phyloP scores from a whole-genome alignment of 1,284 basidiomycete species.

The Ganoderma meredithae region DNA sequence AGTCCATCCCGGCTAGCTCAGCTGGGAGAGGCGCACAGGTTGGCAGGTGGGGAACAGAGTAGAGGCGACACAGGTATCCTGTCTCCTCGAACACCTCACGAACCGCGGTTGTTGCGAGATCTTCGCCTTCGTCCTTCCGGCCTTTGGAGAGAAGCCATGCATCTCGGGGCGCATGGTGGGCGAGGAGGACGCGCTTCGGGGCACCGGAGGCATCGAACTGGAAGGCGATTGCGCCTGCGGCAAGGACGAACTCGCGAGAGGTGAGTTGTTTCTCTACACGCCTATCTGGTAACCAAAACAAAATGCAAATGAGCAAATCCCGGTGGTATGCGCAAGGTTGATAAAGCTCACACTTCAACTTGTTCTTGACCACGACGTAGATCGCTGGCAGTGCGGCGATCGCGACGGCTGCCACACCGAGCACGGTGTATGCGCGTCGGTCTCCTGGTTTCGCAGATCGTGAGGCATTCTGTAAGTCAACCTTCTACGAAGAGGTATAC shows the following conservation, averaged over 20 bases:
- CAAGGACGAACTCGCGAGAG: constrained; percentile 29
- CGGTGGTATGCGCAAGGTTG: neutral
- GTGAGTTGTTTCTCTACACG: constrained; percentile 22
- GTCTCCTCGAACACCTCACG: constrained; percentile 70
- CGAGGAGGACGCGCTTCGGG: constrained; percentile 26
- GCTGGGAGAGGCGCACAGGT: constrained; percentile 49
- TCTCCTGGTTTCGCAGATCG: neutral
- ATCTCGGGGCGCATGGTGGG: constrained; percentile 32
- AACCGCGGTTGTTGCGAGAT: constrained; percentile 53
- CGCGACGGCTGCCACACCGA: constrained; percentile 11
- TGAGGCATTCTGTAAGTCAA: neutral
- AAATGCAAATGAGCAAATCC: neutral
- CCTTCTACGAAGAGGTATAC: neutral
- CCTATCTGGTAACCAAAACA: neutral
- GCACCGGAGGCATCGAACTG: constrained; percentile 22
- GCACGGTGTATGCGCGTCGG: neutral
- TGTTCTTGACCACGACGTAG: constrained; percentile 4
- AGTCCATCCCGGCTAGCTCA: constrained; percentile 29
- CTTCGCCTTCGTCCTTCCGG: constrained; percentile 63
- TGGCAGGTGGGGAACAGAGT: constrained; percentile 39
- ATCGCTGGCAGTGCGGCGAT: constrained; percentile 13
- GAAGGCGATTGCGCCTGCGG: constrained; percentile 31
- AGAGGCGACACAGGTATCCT: constrained; percentile 55
- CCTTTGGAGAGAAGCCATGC: constrained; percentile 65
- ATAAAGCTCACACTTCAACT: constrained; percentile 7